Percentiles rank a stretch among this genome's conserved stretches.
These are phyloP conservation scores for Anisodus tanguticus DNA, from an alignment of 257 asterid species.

Conservation along the genomic window DNA sequence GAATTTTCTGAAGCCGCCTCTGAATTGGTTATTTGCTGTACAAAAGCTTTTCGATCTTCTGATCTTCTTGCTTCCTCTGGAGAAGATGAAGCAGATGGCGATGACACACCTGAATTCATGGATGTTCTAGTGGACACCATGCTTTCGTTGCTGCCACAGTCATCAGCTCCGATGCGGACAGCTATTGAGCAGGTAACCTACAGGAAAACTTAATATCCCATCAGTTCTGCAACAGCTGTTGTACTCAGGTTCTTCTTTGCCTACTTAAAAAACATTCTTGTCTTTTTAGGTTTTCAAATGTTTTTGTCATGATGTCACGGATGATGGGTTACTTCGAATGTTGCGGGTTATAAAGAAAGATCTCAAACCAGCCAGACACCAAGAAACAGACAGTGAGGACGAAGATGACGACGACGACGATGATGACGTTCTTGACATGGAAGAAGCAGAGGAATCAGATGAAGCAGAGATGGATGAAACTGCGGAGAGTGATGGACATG, in stretches of 20 bases:
- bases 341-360: slow-evolving; percentile 84
- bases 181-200: slow-evolving; percentile 85
- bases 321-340: slow-evolving; percentile 84
- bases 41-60: slow-evolving; percentile 70
- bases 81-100: slow-evolving; percentile 78
- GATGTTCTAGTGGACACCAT: slow-evolving; percentile 94
- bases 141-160: slow-evolving; percentile 93
- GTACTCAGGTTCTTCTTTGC: slow-evolving; percentile 16
- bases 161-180: slow-evolving; percentile 86
- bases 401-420: slow-evolving; percentile 64
- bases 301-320: slow-evolving; percentile 69
- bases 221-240: not conserved
- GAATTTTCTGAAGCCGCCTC: slow-evolving; percentile 88
- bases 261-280: slow-evolving; percentile 6
- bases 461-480: slow-evolving; percentile 85
- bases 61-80: slow-evolving; percentile 69
- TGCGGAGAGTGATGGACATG: slow-evolving; percentile 72
- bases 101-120: slow-evolving; percentile 69
- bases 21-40: slow-evolving; percentile 83
- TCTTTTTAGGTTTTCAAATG: slow-evolving; percentile 76
- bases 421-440: slow-evolving; percentile 82
- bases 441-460: slow-evolving; percentile 85
- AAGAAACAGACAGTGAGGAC: slow-evolving; percentile 54
- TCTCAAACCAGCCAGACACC: slow-evolving; percentile 89
- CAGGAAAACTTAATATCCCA: slow-evolving; percentile 16